A percentile compares a stretch with the other conserved stretches of the same genome.
These are phyloP conservation scores for Magnaporthiopsis poae DNA, from an alignment of 2,329 filamentous ascomycete genomes.

Conservation along the genomic window DNA sequence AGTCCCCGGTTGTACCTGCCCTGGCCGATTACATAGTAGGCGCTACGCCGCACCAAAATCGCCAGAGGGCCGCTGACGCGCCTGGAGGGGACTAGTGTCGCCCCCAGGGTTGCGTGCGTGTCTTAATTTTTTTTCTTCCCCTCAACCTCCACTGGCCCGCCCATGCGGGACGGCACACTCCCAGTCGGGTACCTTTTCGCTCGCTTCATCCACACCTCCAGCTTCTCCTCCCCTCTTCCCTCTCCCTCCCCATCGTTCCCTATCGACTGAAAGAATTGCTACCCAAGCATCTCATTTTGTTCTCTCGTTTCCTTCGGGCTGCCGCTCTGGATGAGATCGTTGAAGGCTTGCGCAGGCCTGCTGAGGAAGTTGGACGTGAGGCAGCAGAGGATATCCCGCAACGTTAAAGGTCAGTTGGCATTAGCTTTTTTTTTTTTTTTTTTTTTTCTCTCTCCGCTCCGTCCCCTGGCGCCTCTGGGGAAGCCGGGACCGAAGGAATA, in stretches of 20 bases:
- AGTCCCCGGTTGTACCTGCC: neutral
- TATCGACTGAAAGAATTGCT: slow-evolving; percentile 10
- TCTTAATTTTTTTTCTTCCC: slow-evolving; percentile 12
- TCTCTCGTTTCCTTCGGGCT: neutral
- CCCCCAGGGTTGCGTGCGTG: neutral
- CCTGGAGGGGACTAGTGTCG: neutral
- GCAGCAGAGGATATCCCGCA: slow-evolving; percentile 5
- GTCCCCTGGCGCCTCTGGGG: neutral
- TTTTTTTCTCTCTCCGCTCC: neutral
- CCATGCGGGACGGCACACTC: slow-evolving; percentile 4
- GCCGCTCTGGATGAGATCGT: neutral
- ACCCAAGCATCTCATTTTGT: slow-evolving; percentile 7
- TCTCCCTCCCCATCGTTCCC: slow-evolving; percentile 9
- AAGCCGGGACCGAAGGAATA: neutral
- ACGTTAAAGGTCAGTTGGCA: neutral
- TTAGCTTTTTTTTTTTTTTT: neutral
- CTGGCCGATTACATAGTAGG: neutral
- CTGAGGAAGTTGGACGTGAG: slow-evolving; percentile 10
- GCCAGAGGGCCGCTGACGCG: neutral
- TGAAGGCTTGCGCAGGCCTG: slow-evolving; percentile 9
- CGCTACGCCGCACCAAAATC: neutral
- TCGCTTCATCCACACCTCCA: slow-evolving; percentile 11
- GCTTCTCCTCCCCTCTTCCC: slow-evolving; percentile 14
- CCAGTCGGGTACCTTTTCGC: slow-evolving; percentile 14
- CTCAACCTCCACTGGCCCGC: slow-evolving; percentile 8